Percentiles rank a stretch among this genome's conserved stretches.
Evolutionary conservation across 805 yeast species (phyloP).

Genomic region (Yarrowia osloensis): DNA sequence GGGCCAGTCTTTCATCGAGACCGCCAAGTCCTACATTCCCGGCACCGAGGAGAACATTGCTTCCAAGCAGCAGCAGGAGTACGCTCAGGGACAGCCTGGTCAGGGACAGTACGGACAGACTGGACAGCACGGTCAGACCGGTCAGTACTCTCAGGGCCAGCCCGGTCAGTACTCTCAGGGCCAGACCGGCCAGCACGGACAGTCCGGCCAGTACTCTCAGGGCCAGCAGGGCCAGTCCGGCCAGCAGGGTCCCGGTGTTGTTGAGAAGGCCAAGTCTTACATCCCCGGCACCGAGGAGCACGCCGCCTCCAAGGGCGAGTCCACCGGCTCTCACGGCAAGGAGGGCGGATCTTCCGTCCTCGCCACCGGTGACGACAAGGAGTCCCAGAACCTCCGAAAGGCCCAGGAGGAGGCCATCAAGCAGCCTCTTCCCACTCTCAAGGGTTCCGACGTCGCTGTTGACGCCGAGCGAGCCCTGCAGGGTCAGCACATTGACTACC

Average conservation of each 20-base stretch:
- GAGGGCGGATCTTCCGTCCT: background rate
- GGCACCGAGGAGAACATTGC: conserved; percentile 3
- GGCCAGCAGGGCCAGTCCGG: conserved; percentile 5
- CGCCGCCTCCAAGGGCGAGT: conserved; percentile 14
- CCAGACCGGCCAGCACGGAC: background rate
- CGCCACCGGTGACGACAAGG: conserved; percentile 23
- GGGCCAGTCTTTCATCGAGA: conserved; percentile 14
- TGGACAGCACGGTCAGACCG: background rate
- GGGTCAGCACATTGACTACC: conserved; percentile 17
- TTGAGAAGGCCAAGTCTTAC: conserved; percentile 28
- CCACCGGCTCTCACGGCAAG: background rate
- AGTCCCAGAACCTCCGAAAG: conserved; percentile 4
- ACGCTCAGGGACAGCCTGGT: background rate
- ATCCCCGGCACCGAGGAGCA: conserved; percentile 18
- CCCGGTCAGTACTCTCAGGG: background rate
- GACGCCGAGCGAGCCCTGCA: conserved; percentile 6
- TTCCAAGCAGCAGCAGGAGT: conserved; percentile 20
- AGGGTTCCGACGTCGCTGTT: conserved; percentile 8
- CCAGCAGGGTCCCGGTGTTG: background rate
- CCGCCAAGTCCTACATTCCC: conserved; percentile 28
- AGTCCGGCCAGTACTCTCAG: background rate
- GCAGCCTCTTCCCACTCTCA: conserved; percentile 16
- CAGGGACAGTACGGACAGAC: background rate
- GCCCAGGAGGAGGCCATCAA: conserved; percentile 29
- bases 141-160: background rate